Evolutionary conservation across 2,329 filamentous ascomycete genomes (phyloP), one percentile per base, ranked within the genome.

Genomic region (Penicillium janthinellum): DNA sequence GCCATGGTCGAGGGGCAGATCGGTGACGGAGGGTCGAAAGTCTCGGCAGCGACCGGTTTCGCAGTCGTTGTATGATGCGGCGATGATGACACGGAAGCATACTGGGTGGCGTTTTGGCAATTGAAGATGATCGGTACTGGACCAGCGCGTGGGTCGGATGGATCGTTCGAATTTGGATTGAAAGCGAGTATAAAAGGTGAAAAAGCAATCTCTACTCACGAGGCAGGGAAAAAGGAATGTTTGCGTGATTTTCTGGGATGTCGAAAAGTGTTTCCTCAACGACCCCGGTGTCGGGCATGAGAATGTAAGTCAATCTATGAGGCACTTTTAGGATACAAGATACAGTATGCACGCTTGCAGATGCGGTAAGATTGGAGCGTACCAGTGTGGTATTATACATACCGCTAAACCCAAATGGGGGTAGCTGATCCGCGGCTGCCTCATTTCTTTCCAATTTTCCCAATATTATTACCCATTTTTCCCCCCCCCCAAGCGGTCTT

Each of bases 231-330:
- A 41, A 47, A 52, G 51, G n/a, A 49, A 62, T 62, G 22, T 52
- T 54, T 64, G 64, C 60, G 64, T 58, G 53, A 59, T 66, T 67
- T 67, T 64, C 42, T 34, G 15, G 2, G 35, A 22, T 15, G 47
- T 12, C 14, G n/a, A 22, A 22, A 52, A 28, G 28, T 57, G 64
- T 68, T 68, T 61, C 66, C 66, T 64, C 56, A 67, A 68, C 63
- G 64, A 68, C 64, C 64, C 63, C 61, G 61, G 59, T 66, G 59
- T 67, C 60, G 64, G 66, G 63, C 42, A 37, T 35, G 38, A 59
- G 44, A 64, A 61, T 59, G 56, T 58, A 14, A 49, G n/a, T 51
- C 47, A 25, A 38, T 41, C 17, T 62, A 62, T 59, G 57, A 64
- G 57, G 62, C 61, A 64, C 60, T 56, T 55, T 52, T 41, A 8